Evolutionary conservation across 2,329 filamentous ascomycete species (phyloP), one percentile per base, ranked within the genome.

Genomic region (Hypoxylon rubiginosum): DNA sequence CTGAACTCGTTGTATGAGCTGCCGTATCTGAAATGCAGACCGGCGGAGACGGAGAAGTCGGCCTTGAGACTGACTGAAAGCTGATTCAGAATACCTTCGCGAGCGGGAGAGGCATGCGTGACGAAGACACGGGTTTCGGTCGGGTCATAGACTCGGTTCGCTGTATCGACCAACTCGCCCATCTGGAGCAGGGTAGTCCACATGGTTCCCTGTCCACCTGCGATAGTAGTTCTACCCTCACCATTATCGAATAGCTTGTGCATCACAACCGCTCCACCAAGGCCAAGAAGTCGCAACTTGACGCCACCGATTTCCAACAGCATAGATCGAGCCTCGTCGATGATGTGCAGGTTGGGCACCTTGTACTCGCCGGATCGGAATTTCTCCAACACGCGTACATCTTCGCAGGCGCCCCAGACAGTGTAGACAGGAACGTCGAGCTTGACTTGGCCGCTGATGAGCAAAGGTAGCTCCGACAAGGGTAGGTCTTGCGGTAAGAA

Each of bases 1-100:
- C 94, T 97, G 82, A 99, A 99, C 79, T 99, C 97, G 81, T 99
- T 99, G 86, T 99, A 99, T 0, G 97, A 99, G 80, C 95, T 98
- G 70, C 97, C 96, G 73, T 99, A 99, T 71, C 96, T 89, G 90
- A 99, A 99, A 82, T 99, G 96, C 28, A 99, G 90, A 74, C 96
- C 96, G 53, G 96, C 96, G 10, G 96, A 99, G 76, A 99, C 91
- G 24, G 96, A 99, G 81, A 99, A 99, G 79, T 99, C 96, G 34
- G 96, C 94, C 83, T 99, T 99, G 57, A 99, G 87, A 0, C 94
- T 97, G 55, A 99, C 96, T 2, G 96, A 97, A 15, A 99, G 90
- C 83, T 99, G 96, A 81, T 99, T 99, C 70, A 99, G 83, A 73
- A 99, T 93, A 67, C 96, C 96, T 81, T 99, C 96, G 70, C 96